Base-by-base conservation (phyloP, 1,284 basidiomycete genomes). In the Ustilago vetiveriae region DNA sequence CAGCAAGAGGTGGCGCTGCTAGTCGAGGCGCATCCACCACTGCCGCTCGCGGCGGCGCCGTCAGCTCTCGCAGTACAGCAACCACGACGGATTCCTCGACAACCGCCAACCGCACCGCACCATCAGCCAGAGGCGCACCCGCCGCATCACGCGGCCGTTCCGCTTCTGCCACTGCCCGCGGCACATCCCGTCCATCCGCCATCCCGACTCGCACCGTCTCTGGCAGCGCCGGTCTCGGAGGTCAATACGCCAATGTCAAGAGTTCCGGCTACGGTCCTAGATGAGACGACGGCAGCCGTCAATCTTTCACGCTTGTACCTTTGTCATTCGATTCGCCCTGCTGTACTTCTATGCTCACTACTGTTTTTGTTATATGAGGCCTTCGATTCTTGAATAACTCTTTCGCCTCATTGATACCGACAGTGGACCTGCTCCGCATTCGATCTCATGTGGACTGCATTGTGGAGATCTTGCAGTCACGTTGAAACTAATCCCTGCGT, bases 161-260 rank as follows among this genome's bases (percentile, higher is more conserved):
- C 1, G 46, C 56, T 26, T 63, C 59, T 1, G 41, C 54, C 0
- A 29, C 47, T 7, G 53, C 41, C 10, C 30, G 42, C 5, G 50
- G 44, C 32, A 53, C 48, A 4, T 40, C 55, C 14, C 41, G 62
- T 21, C 52, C 59, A 8, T 70, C 67, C 0, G 56, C 26, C 19
- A 70, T 70, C 40, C 67, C 67, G 22, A 64, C 60, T 1, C 47
- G 67, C 17, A 16, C 60, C 43, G 35, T 36, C 32, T 63, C 66
- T 13, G 48, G 66, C 37, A 70, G 67, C 53, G 55, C 67, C n/a
- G 66, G 71, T 19, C 49, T 69, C 22, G 63, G 68, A 13, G 68
- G 68, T 17, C 71, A 69, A 17, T 73, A 73, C 35, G 71, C 71
- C 21, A 70, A 70, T 41, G 71, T 73, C 41, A 69, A 66, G 27